phyloP scores from a whole-genome alignment of 2,329 filamentous ascomycete genomes.

The Fusarium metavorans region DNA sequence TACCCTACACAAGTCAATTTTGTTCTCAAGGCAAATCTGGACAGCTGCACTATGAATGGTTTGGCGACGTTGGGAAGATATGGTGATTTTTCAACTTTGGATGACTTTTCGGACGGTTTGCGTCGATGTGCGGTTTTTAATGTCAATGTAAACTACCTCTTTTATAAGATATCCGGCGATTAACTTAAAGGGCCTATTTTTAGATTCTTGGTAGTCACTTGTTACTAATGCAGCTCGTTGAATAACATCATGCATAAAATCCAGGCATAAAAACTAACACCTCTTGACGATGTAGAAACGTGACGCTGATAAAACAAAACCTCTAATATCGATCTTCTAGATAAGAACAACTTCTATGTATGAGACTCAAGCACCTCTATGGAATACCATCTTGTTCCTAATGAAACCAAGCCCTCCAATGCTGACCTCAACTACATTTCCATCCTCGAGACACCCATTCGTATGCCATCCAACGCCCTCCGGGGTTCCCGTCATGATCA shows the following conservation, averaged over 20 bases:
- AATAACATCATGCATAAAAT: too few relatives aligned
- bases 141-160: too few relatives aligned
- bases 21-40: too few relatives aligned
- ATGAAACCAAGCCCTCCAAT: conserved; percentile 6
- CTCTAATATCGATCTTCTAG: not conserved
- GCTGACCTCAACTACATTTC: conserved; percentile 6
- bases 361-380: not conserved
- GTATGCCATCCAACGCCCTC: conserved; percentile 9
- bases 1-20: not conserved
- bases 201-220: too few relatives aligned
- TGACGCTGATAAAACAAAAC: not conserved
- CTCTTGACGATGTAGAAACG: not conserved
- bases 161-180: too few relatives aligned
- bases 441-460: conserved; percentile 4
- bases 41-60: too few relatives aligned
- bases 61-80: too few relatives aligned
- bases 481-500: conserved; percentile 16
- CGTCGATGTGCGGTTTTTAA: too few relatives aligned
- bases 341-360: not conserved
- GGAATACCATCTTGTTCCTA: conserved; percentile 14
- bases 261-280: not conserved
- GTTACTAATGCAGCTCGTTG: too few relatives aligned
- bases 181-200: too few relatives aligned
- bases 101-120: too few relatives aligned
- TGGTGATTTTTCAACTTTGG: too few relatives aligned